A percentile compares a stretch with the other conserved stretches of the same genome.
These are phyloP conservation scores for Tephrocybe sp. DNA, from an alignment of 768 basidiomycete species.

Conservation along the genomic window DNA sequence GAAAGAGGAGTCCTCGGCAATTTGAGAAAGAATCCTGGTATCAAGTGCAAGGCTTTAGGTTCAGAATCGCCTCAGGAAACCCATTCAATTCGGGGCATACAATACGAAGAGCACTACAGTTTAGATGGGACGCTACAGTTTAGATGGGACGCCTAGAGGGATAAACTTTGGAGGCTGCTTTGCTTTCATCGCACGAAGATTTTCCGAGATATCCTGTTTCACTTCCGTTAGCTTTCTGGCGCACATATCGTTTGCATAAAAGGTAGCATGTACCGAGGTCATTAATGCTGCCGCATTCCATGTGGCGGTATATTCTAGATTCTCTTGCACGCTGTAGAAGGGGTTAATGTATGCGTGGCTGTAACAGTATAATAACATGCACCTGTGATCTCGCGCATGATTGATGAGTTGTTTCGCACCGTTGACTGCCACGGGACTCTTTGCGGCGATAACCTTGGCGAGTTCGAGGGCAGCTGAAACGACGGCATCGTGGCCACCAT, in stretches of 20 bases:
- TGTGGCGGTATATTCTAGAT: slow-evolving; percentile 39
- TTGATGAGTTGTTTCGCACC: slow-evolving; percentile 77
- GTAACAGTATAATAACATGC: slow-evolving; percentile 17
- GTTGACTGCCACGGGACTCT: slow-evolving; percentile 76
- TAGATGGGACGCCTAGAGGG: not conserved
- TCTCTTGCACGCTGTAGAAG: slow-evolving; percentile 34
- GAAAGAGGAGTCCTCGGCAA: no score
- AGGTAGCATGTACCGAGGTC: slow-evolving; percentile 30
- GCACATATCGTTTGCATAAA: not conserved
- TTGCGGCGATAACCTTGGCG: slow-evolving; percentile 62
- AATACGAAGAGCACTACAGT: no score
- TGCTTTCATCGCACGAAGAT: slow-evolving; percentile 29
- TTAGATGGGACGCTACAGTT: not conserved
- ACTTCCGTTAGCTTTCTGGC: not conserved
- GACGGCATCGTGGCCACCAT: slow-evolving; percentile 66
- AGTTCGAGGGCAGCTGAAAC: slow-evolving; percentile 61
- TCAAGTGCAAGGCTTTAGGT: not conserved
- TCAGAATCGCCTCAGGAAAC: not conserved
- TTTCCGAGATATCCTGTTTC: slow-evolving; percentile 37
- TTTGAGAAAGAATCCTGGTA: no score
- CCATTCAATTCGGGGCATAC: no score
- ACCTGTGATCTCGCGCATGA: slow-evolving; percentile 81
- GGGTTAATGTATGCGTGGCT: not conserved
- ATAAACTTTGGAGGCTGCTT: slow-evolving; percentile 14
- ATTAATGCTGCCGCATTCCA: slow-evolving; percentile 45